These are phyloP conservation scores for Sugiyamaella americana DNA, from an alignment of 805 yeast genomes.

Conservation along the genomic window DNA sequence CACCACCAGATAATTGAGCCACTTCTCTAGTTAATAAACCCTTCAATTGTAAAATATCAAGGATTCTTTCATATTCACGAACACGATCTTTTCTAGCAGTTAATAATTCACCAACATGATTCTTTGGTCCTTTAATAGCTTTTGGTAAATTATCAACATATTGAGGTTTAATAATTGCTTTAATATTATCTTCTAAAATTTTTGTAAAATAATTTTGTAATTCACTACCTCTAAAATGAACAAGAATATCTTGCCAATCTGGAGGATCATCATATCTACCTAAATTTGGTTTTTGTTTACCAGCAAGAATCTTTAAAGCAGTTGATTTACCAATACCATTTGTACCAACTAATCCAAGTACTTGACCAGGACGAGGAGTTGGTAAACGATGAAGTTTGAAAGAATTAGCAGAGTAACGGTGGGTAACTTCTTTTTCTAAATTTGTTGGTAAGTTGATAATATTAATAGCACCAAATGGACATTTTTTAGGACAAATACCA, in stretches of 20 bases:
- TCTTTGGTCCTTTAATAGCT: constrained; percentile 87
- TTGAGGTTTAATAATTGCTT: constrained; percentile 98
- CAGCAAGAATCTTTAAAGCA: constrained; percentile 92
- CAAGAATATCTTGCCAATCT: constrained; percentile 91
- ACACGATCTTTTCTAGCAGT: constrained; percentile 70
- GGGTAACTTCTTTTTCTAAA: constrained; percentile 86
- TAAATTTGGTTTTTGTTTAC: constrained; percentile 94
- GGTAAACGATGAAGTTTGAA: constrained; percentile 96
- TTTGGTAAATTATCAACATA: constrained; percentile 97
- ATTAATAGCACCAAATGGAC: constrained; percentile 96
- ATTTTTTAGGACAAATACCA: constrained; percentile 98
- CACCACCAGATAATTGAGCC: constrained; percentile 92
- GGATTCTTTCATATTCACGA: constrained; percentile 56
- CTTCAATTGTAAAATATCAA: constrained; percentile 66
- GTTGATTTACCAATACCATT: constrained; percentile 99
- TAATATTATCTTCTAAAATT: constrained; percentile 86
- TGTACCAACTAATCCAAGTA: constrained; percentile 93
- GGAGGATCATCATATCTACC: constrained; percentile 96
- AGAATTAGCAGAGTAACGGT: constrained; percentile 95
- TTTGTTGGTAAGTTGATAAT: constrained; percentile 96
- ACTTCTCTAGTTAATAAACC: constrained; percentile 83
- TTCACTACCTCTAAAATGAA: constrained; percentile 92
- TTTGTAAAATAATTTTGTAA: constrained; percentile 94
- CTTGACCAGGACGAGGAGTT: constrained; percentile 98
- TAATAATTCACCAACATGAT: constrained; percentile 73